Evolutionary conservation across 2,329 filamentous ascomycete species (phyloP), one percentile per base, ranked within the genome.

Genomic region (Cryphonectria japonica): DNA sequence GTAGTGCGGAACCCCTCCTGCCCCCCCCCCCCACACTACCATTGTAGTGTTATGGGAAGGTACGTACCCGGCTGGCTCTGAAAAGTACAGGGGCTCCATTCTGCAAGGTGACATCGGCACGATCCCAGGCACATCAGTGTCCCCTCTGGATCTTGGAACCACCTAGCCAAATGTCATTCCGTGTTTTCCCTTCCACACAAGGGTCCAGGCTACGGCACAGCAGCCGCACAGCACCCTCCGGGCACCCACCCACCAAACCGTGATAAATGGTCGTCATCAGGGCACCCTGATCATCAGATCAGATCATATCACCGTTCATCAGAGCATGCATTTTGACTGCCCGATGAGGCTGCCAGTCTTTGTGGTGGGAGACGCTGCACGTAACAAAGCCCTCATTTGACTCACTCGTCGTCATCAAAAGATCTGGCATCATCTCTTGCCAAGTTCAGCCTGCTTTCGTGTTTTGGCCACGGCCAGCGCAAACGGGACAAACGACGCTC

Each of bases 371-470:
- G 50, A 52, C 8, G 26, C 46, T 19, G 19, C 46, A n/a, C 46
- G 19, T 19, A 22, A 16, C 9, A n/a, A 13, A 13, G 46, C 19
- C n/a, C 46, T 50, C 5, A 2, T n/a, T 11, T 19, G 34, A 60
- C 34, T 60, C 57, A 29, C 57, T 14, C 13, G 13, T 34, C 57
- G 26, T 60, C 57, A 19, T 16, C 57, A 32, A 13, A 60, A 60
- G 57, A 60, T 60, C 57, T 60, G 57, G 29, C 29, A 60, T 37
- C 32, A 60, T 37, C 57, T 60, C 57, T 60, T 60, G 67, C 60
- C 61, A 65, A 62, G 22, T 46, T 39, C 52, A n/a, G 50, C 62
- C 50, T 52, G 59, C 66, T 52, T 26, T 29, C 54, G 52, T 66
- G 39, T 62, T 32, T 37, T 43, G 14, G 26, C 14, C 26, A 8